Evolutionary conservation across 495 filamentous ascomycete species (phyloP).

Genomic region (Pseudoneurospora amorphoporcata): DNA sequence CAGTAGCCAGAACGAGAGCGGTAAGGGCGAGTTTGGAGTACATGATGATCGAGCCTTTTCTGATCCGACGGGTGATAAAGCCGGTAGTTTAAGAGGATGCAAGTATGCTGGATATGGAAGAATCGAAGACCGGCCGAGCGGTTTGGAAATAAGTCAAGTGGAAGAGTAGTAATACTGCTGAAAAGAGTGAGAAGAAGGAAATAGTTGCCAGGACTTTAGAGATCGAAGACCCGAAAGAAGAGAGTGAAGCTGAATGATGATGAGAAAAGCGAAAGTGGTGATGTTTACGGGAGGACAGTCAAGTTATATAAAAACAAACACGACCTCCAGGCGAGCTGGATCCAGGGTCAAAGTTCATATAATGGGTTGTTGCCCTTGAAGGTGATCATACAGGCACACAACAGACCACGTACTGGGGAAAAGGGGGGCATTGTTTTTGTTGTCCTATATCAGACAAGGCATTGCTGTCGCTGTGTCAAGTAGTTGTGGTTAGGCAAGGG

Average conservation of each 20-base stretch:
- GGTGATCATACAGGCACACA: constrained; percentile 23
- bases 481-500: constrained; percentile 6
- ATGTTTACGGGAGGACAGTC: neutral
- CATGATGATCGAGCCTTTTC: constrained; percentile 27
- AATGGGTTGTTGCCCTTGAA: constrained; percentile 12
- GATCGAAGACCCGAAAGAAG: constrained; percentile 20
- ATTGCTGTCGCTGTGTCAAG: constrained; percentile 17
- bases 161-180: constrained; percentile 15
- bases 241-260: constrained; percentile 19
- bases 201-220: constrained; percentile 42
- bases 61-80: constrained; percentile 13
- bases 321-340: neutral
- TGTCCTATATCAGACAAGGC: constrained; percentile 1
- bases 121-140: constrained; percentile 28
- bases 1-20: constrained; percentile 33
- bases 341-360: neutral
- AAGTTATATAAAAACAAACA: constrained; percentile 19
- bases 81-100: constrained; percentile 5
- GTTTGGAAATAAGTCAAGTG: constrained; percentile 17
- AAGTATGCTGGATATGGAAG: constrained; percentile 14
- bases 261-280: constrained; percentile 27
- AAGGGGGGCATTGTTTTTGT: neutral
- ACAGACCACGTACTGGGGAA: constrained; percentile 3
- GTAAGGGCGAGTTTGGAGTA: constrained; percentile 32
- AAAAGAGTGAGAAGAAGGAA: constrained; percentile 32